Conservation (phyloP, 2,329 filamentous ascomycete species). For the Penicillium sp. region DNA sequence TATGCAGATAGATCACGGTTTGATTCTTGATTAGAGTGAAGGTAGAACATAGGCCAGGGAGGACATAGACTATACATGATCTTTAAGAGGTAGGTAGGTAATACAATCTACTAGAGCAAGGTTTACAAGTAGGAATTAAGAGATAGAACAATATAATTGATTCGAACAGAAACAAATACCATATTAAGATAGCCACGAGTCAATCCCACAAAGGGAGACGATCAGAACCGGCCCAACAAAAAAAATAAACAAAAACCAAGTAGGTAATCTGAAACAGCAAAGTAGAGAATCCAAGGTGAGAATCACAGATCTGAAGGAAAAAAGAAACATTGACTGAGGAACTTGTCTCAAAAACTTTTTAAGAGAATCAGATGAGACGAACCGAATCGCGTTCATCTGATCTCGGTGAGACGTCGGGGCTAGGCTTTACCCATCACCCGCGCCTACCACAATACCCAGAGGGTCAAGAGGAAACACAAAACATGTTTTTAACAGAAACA, state of each 20-base stretch:
- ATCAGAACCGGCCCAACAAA: conserved; percentile 49
- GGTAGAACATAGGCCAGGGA: too few relatives aligned
- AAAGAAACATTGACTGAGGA: conserved; percentile 11
- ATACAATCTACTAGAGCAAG: background rate
- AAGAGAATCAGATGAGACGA: conserved; percentile 22
- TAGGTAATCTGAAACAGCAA: conserved; percentile 3
- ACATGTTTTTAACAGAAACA: background rate
- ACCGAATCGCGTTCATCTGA: conserved; percentile 21
- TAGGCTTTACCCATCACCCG: conserved; percentile 36
- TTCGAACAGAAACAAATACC: conserved; percentile 15
- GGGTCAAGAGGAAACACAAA: conserved; percentile 17
- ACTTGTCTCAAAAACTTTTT: conserved; percentile 36
- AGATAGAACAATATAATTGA: background rate
- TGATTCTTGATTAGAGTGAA: background rate
- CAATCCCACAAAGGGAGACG: conserved; percentile 49
- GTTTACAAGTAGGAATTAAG: background rate
- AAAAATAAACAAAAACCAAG: conserved; percentile 5
- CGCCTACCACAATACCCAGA: conserved; percentile 34
- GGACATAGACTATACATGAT: background rate
- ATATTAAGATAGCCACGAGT: conserved; percentile 48
- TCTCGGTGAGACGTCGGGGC: conserved; percentile 29
- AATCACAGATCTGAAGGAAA: conserved; percentile 3
- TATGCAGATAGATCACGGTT: background rate
- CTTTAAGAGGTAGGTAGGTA: too few relatives aligned
- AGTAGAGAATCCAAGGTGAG: conserved; percentile 5